Base-by-base conservation (phyloP, 2,329 filamentous ascomycete genomes). In the Curvularia sp. region DNA sequence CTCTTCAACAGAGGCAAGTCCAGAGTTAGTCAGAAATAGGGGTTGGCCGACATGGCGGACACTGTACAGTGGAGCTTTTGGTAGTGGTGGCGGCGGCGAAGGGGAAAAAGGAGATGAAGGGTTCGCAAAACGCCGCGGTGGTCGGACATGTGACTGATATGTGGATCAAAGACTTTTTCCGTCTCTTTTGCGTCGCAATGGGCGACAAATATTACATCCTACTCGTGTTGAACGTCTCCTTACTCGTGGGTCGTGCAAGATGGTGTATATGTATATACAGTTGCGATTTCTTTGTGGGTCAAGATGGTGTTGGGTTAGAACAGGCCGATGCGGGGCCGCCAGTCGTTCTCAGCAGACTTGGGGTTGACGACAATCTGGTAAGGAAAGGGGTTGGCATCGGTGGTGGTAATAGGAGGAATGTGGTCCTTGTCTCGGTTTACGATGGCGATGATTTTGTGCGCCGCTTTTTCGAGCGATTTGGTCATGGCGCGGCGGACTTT, bases 341-440 rank as follows among this genome's bases (percentile, higher is more conserved):
- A 94, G 51, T 89, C 85, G 51, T 65, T 74, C 33, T 90, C 88
- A 20, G 64, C 63, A 28, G 71, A 48, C 71, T 92, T 92, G 57
- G 92, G 92, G 73, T 96, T 95, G 58, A 98, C 87, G 61, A 89
- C 86, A 73, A 98, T 96, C 77, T 93, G 90, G 78, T 96, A 98
- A 0, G 94, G 94, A 73, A 98, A 99, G 0, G 95, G 94, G 76
- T 98, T 98, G 48, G 90, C 83, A 62, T 94, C 92, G 73, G 89
- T 93, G 22, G 93, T 95, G 8, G 93, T 97, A 70, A 98, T 98
- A 50, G 94, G 95, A 1, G 95, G 95, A 65, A 99, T 98, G 77
- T 98, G 95, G 72, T 96, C 92, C 76, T 96, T 96, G 78, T 97
- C 90, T 51, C 86, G 82, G 79, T 96, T 96, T 70, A 92, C 93